Evolutionary conservation across 2,329 filamentous ascomycete genomes (phyloP).

Genomic region (Nemania diffusa): DNA sequence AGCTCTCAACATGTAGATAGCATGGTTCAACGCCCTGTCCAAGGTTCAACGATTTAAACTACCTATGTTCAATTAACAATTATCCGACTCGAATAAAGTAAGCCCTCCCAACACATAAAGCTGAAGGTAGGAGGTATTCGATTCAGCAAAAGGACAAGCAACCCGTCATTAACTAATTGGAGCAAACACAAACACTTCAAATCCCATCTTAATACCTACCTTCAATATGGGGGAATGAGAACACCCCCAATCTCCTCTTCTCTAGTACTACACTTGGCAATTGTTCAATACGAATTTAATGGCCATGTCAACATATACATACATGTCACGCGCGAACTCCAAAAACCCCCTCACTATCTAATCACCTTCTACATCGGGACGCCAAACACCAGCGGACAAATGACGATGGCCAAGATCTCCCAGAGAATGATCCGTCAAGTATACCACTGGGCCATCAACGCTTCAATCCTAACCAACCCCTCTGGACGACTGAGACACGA

Average conservation of each 20-base stretch:
- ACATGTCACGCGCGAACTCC: constrained; percentile 6
- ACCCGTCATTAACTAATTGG: background rate
- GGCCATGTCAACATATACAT: background rate
- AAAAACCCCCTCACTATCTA: constrained; percentile 16
- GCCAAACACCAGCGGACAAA: background rate
- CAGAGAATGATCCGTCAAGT: constrained; percentile 41
- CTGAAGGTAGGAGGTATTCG: background rate
- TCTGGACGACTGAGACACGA: background rate
- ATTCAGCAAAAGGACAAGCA: background rate
- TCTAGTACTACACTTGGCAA: background rate
- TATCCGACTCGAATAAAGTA: background rate
- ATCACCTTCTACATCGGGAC: constrained; percentile 22
- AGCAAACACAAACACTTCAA: background rate
- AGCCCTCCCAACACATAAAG: background rate
- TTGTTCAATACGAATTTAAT: background rate
- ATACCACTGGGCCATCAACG: constrained; percentile 39
- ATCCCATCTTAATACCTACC: background rate
- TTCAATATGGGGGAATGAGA: background rate
- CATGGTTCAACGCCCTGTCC: too few species aligned
- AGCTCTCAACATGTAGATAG: too few species aligned
- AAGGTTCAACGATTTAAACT: background rate
- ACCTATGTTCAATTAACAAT: background rate
- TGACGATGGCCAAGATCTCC: constrained; percentile 38
- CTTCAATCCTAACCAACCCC: background rate
- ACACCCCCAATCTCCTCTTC: background rate